These are phyloP conservation scores for Venturia effusa DNA, from an alignment of 2,329 filamentous ascomycete species.

Conservation along the genomic window DNA sequence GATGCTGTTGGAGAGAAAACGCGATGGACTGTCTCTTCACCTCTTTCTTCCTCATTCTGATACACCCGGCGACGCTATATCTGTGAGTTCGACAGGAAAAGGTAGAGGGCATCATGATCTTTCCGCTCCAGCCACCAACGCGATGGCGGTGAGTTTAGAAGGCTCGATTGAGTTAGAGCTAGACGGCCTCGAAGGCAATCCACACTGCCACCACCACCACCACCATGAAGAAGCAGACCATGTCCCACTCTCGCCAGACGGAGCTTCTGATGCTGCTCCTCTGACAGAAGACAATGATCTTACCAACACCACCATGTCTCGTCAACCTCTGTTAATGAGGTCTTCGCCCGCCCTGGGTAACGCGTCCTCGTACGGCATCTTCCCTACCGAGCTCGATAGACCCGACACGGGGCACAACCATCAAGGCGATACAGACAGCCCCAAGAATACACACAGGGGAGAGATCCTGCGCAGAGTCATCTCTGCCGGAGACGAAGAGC, in stretches of 20 bases:
- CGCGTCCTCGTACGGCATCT: slow-evolving; percentile 34
- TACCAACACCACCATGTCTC: slow-evolving; percentile 31
- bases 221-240: background rate
- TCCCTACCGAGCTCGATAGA: background rate
- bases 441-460: background rate
- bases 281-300: background rate
- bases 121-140: background rate
- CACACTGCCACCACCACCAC: background rate
- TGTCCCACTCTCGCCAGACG: background rate
- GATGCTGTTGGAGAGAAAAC: background rate
- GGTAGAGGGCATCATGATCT: background rate
- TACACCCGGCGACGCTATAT: background rate
- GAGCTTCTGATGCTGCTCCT: background rate
- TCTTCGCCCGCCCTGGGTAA: slow-evolving; percentile 50
- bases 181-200: background rate
- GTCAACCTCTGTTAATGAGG: slow-evolving; percentile 46
- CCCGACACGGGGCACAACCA: background rate
- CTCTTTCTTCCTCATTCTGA: background rate
- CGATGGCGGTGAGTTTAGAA: background rate
- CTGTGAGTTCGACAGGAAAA: background rate
- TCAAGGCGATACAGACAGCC: background rate
- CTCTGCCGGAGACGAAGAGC: slow-evolving; percentile 9
- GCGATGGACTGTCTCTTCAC: background rate
- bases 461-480: background rate
- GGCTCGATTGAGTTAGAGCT: background rate